phyloP scores from a whole-genome alignment of 805 yeast species.

The Scheffersomyces ergatensis region DNA sequence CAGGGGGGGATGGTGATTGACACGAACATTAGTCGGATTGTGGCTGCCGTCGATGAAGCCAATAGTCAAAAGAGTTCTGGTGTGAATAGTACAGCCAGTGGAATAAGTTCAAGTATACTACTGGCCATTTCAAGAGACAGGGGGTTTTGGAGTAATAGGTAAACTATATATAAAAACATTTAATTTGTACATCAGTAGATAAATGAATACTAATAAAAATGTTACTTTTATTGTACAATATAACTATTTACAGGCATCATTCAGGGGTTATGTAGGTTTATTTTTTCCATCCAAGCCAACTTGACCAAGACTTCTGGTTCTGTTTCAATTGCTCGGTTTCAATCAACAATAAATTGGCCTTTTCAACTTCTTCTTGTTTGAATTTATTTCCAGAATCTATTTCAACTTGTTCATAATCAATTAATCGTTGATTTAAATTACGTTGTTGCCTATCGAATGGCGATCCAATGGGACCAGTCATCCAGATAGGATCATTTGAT shows the following conservation, averaged over 20 bases:
- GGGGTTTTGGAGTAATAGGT: slow-evolving; percentile 24
- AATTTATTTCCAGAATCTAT: slow-evolving; percentile 41
- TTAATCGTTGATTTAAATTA: slow-evolving; percentile 30
- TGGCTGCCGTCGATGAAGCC: slow-evolving; percentile 76
- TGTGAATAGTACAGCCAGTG: slow-evolving; percentile 8
- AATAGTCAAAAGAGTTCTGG: slow-evolving; percentile 45
- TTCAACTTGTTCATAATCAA: slow-evolving; percentile 47
- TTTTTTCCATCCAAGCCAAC: not conserved
- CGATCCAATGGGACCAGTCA: slow-evolving; percentile 63
- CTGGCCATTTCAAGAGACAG: slow-evolving; percentile 24
- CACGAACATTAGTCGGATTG: slow-evolving; percentile 78
- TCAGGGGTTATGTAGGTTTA: not conserved
- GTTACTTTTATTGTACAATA: not conserved
- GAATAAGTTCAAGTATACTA: slow-evolving; percentile 19
- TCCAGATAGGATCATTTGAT: slow-evolving; percentile 81
- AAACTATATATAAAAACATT: not conserved
- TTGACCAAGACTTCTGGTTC: slow-evolving; percentile 20
- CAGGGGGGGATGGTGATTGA: slow-evolving; percentile 99
- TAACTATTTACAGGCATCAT: slow-evolving; percentile 1
- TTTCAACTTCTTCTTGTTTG: slow-evolving; percentile 33
- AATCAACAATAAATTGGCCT: slow-evolving; percentile 25
- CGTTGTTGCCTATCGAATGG: slow-evolving; percentile 61
- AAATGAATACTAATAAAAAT: too few relatives aligned
- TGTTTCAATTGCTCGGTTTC: slow-evolving; percentile 23
- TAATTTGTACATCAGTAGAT: not conserved